Base-by-base conservation (phyloP, 495 filamentous ascomycete species). In the Aspergillus incahuasiensis region DNA sequence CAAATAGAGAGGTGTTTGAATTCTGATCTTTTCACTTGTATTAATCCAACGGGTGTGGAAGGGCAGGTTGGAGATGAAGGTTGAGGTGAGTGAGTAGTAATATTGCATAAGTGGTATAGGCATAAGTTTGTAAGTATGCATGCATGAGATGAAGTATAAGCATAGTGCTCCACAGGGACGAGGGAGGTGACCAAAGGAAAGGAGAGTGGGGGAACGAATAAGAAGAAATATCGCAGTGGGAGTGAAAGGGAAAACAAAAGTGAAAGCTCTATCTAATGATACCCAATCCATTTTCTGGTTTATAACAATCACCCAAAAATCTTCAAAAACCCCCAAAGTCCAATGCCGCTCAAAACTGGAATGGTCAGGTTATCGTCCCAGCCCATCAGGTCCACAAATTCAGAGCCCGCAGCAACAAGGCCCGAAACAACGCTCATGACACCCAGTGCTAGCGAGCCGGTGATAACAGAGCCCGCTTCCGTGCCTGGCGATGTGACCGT, bases 321-420 rank as follows among this genome's bases (percentile, higher is more conserved):
- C 75, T 92, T 97, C 66, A 97, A 75, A 68, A 98, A 95, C 0
- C 88, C 90, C 88, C 89, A 96, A 46, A 98, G 84, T 8, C 94
- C 92, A 15, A 95, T 66, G 13, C 91, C 90, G 67, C 90, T 96
- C 48, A 98, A 72, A 38, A 95, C 84, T 12, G 94, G 94, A 69
- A 98, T 98, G 34, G 92, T 96, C 56, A 97, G 75, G 72, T 98
- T 98, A 74, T 98, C 94, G 67, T 98, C 94, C 89, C 89, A 89
- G 24, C 89, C 86, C 66, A 88, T 96, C 0, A 96, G 60, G 73
- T 97, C 91, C 51, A 95, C 78, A 25, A 92, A 90, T 73, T 98
- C 94, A 66, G 90, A 96, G 30, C 84, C 83, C 48, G 89, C 86
- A 12, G 90, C 95, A 52, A 92, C 84, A 32, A 97, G 64, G 7